Evolutionary conservation across 1,284 basidiomycete genomes (phyloP).

Genomic region (Athelia sp.): DNA sequence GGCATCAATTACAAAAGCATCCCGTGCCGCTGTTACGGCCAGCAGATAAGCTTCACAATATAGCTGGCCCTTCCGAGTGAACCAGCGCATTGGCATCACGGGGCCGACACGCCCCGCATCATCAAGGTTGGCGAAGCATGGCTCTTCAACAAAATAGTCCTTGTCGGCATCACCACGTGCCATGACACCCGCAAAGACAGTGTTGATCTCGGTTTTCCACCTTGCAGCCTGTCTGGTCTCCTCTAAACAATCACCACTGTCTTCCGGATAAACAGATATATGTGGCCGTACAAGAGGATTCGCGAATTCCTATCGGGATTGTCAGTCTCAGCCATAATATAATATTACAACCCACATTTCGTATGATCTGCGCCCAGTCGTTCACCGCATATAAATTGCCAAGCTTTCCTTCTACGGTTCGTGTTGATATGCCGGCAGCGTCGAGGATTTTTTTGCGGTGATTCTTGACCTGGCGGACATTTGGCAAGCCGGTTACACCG

Average conservation of each 20-base stretch:
- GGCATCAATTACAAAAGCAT: background rate
- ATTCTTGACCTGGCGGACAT: slow-evolving; percentile 7
- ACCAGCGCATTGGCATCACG: slow-evolving; percentile 1
- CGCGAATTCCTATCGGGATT: slow-evolving; percentile 7
- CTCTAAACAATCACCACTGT: background rate
- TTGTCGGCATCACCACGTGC: background rate
- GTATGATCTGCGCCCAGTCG: slow-evolving; percentile 3
- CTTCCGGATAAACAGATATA: background rate
- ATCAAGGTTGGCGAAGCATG: background rate
- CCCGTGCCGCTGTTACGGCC: background rate
- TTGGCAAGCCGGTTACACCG: slow-evolving; percentile 3
- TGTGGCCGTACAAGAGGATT: slow-evolving; percentile 7
- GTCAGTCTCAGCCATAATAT: background rate
- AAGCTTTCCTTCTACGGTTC: background rate
- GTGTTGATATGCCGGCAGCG: background rate
- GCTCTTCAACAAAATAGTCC: slow-evolving; percentile 1
- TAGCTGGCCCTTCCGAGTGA: background rate
- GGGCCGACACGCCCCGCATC: background rate
- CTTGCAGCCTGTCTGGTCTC: slow-evolving; percentile 1
- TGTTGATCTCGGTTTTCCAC: slow-evolving; percentile 1
- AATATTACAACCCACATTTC: background rate
- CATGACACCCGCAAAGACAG: background rate
- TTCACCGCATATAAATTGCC: slow-evolving; percentile 4
- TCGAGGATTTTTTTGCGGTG: slow-evolving; percentile 5
- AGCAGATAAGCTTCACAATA: background rate